These are phyloP conservation scores for Boletus tylopilopsis DNA, from an alignment of 768 basidiomycete genomes.

Conservation along the genomic window DNA sequence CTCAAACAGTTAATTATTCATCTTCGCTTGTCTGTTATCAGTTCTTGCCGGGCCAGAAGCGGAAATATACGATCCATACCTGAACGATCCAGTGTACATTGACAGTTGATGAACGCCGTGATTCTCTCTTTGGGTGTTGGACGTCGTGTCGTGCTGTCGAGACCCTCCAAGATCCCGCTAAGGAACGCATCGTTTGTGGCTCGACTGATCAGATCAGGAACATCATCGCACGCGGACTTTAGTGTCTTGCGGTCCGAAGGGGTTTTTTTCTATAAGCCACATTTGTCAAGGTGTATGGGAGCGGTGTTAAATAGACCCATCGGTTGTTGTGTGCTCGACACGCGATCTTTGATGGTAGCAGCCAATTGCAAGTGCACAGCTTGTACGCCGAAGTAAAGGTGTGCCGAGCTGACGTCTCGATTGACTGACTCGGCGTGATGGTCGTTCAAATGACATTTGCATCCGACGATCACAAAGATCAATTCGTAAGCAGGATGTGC, in stretches of 20 bases:
- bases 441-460: neutral
- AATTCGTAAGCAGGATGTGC: conserved; percentile 7
- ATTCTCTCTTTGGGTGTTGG: neutral
- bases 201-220: conserved; percentile 3
- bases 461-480: conserved; percentile 6
- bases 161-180: neutral
- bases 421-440: neutral
- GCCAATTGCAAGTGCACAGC: neutral
- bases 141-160: neutral
- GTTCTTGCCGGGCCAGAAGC: neutral
- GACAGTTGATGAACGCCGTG: neutral
- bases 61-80: neutral
- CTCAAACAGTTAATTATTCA: neutral
- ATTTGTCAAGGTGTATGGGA: conserved; percentile 1
- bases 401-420: conserved; percentile 13
- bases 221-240: conserved; percentile 12
- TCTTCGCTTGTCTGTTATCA: neutral
- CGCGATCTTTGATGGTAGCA: neutral
- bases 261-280: neutral
- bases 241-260: neutral
- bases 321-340: neutral
- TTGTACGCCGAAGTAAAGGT: neutral
- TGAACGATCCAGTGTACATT: neutral
- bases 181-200: neutral
- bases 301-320: conserved; percentile 15